phyloP scores from a whole-genome alignment of 78 protist species.

The slime mould (Dictyostelium discoideum) region DNA sequence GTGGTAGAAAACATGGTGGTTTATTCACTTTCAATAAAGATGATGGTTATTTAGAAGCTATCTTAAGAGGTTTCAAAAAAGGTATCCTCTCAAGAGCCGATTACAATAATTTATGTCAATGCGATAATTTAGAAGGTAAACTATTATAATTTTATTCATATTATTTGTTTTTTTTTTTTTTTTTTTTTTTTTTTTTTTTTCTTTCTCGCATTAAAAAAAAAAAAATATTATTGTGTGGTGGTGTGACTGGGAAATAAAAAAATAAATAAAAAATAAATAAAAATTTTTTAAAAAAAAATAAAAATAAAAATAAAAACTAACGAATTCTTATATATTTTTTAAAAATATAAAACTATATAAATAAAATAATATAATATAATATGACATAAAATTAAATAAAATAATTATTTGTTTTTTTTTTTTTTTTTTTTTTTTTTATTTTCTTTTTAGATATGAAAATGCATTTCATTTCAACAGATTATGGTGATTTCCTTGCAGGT shows the following conservation, averaged over 20 bases:
- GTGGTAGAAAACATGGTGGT: slow-evolving; percentile 74
- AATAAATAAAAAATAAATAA: too few species aligned
- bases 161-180: too few species aligned
- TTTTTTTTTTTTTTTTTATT: neutral
- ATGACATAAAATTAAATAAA: too few species aligned
- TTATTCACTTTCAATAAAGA: slow-evolving; percentile 90
- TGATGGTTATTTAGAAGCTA: slow-evolving; percentile 95
- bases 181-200: neutral
- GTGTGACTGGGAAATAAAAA: neutral
- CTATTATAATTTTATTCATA: neutral
- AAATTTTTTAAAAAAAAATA: too few species aligned
- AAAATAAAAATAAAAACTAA: neutral
- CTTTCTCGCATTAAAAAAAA: neutral
- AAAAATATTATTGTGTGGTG: neutral
- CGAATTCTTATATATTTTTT: neutral
- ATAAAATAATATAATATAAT: too few species aligned
- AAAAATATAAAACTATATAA: too few species aligned
- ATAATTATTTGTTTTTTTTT: too few species aligned
- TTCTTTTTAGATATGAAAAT: slow-evolving; percentile 92
- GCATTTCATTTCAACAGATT: slow-evolving; percentile 94
- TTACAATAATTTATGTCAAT: slow-evolving; percentile 96
- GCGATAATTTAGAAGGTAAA: slow-evolving; percentile 96
- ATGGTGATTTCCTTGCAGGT: slow-evolving; percentile 96
- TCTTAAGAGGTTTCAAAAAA: slow-evolving; percentile 84
- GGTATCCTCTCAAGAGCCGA: slow-evolving; percentile 92